Base-by-base conservation (phyloP, 352 stramenopile species). In the Phytophthora citrophthora region DNA sequence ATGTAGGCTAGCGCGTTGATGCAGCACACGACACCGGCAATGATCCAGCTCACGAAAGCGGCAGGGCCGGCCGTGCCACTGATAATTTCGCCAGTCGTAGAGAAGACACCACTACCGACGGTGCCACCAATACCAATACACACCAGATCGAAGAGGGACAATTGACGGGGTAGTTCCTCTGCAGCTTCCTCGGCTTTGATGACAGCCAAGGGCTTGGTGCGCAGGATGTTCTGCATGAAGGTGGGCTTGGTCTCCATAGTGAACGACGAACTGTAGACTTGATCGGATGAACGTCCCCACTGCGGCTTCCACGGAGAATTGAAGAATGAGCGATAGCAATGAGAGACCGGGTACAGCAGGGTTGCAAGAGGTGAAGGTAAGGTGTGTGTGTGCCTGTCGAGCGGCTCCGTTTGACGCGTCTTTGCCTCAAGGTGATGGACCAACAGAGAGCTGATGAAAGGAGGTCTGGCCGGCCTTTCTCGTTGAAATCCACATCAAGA, bases 71-170 rank as follows among this genome's bases (percentile, higher is more conserved):
- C 88, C 4, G 64, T 89, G 2, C 41, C 55, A 6, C 79, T 89
- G 55, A 98, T 90, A 26, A 98, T 81, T 5, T 68, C 44, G 23
- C 83, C 83, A 0, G 83, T 85, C n/a, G 83, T 94, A 27, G 85
- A 89, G 76, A 98, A 98, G 12, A 98, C 79, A 16, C 94, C 95
- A 29, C 67, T 91, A 10, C 95, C 95, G 10, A 98, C 81, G 0
- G 95, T 98, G 20, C 83, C 92, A 3, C 93, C 91, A n/a, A 98
- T 84, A 13, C 94, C 94, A 61, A 98, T 89, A 43, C 76, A 93
- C 16, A 98, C 61, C 12, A 98, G 60, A 71, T 98, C 94, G 59
- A 94, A 94, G 24, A 98, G 76, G 29, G 70, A 77, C 5, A 98
- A 67, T 60, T 78, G 79, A 29, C 86, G 81, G 23, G 70, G 76